Conservation (phyloP, 257 asterid species). For the Paraleonurus japonicus region DNA sequence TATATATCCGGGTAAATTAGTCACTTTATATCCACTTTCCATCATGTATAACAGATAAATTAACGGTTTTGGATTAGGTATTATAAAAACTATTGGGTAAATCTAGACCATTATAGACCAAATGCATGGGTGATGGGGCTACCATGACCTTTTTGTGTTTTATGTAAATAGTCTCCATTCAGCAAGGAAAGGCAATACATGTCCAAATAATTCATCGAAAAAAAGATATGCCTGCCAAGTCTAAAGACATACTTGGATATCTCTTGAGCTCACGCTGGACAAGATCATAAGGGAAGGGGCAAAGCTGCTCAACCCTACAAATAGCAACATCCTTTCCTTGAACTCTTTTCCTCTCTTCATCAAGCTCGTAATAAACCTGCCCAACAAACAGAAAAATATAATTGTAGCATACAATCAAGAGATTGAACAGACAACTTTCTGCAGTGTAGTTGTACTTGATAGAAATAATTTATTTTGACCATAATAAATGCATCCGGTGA, state of each 20-base stretch:
- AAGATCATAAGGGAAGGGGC: constrained; percentile 95
- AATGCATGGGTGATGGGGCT: not conserved
- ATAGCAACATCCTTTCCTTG: constrained; percentile 76
- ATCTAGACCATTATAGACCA: not conserved
- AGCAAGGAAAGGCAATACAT: not conserved
- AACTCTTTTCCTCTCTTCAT: constrained; percentile 70
- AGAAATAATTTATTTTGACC: not conserved
- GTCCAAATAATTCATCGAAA: not conserved
- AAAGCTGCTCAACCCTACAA: constrained; percentile 96
- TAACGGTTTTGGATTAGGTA: not conserved
- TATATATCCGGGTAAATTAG: too few species aligned
- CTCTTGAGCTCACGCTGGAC: constrained; percentile 91
- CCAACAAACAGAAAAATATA: constrained; percentile 7
- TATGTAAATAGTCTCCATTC: constrained; percentile 16
- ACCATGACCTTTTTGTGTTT: too few species aligned
- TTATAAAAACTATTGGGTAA: not conserved
- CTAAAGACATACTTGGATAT: constrained; percentile 74
- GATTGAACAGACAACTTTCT: not conserved
- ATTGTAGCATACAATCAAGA: not conserved
- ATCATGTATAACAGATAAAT: too few species aligned
- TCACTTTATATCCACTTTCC: too few species aligned
- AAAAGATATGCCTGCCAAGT: not conserved
- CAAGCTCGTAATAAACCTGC: constrained; percentile 92
- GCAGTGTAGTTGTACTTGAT: not conserved
- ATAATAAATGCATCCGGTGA: not conserved